These are phyloP conservation scores for Lepraria neglecta DNA, from an alignment of 495 filamentous ascomycete genomes.

Conservation along the genomic window DNA sequence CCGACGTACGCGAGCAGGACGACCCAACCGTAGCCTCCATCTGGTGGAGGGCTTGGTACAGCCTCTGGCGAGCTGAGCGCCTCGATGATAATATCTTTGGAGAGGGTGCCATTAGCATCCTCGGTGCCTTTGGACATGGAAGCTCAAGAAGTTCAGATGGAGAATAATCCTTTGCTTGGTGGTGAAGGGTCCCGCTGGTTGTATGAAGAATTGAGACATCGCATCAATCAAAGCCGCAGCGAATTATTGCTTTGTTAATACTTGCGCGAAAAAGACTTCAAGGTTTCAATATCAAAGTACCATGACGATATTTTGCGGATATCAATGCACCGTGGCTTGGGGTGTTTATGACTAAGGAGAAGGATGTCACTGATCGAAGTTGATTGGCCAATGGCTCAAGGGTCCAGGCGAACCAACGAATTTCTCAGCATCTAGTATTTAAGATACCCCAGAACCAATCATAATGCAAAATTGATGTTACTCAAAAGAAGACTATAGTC, in stretches of 20 bases:
- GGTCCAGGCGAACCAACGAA: not conserved
- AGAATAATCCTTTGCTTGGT: no score
- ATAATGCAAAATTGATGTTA: no score
- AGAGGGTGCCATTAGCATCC: not conserved
- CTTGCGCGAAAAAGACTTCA: no score
- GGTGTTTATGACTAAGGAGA: constrained; percentile 5
- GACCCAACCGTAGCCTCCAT: constrained; percentile 54
- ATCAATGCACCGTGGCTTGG: not conserved
- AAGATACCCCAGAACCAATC: no score
- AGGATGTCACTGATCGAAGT: constrained; percentile 5
- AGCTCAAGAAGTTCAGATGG: no score
- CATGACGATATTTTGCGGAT: not conserved
- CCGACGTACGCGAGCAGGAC: constrained; percentile 45
- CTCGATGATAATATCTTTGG: no score
- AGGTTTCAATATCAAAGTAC: no score
- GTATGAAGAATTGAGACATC: no score
- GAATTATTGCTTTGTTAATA: no score
- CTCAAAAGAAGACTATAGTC: no score
- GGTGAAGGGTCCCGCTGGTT: no score
- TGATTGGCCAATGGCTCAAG: constrained; percentile 9
- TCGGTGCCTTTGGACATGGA: not conserved
- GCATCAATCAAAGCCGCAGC: no score
- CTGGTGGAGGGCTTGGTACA: constrained; percentile 29
- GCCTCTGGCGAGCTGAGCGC: not conserved
- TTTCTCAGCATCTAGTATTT: not conserved